These are phyloP conservation scores for Suillus variegatus DNA, from an alignment of 768 basidiomycete genomes.

Conservation along the genomic window DNA sequence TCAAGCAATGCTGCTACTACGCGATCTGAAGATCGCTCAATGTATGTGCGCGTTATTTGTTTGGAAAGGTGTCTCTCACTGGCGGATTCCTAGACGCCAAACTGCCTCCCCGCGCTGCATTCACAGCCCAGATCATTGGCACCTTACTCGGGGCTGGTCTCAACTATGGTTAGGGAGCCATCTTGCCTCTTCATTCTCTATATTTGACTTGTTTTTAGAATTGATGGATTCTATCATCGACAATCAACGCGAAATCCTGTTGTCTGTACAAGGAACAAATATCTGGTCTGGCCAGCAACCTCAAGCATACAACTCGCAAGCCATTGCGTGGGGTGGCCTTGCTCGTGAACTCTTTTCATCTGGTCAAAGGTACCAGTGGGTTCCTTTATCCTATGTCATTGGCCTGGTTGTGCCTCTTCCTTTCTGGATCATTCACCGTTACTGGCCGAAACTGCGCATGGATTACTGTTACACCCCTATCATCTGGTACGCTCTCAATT, in stretches of 20 bases:
- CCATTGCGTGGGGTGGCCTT: slow-evolving; percentile 42
- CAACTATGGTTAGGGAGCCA: slow-evolving; percentile 39
- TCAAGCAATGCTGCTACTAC: slow-evolving; percentile 52
- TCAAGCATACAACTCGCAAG: slow-evolving; percentile 33
- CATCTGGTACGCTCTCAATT: slow-evolving; percentile 20
- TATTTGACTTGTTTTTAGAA: slow-evolving; percentile 32
- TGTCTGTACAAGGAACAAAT: slow-evolving; percentile 54
- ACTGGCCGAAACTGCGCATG: slow-evolving; percentile 32
- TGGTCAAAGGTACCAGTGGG: slow-evolving; percentile 37
- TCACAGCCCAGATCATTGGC: slow-evolving; percentile 58
- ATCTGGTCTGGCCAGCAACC: slow-evolving; percentile 35
- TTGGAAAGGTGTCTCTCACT: slow-evolving; percentile 22
- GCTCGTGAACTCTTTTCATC: slow-evolving; percentile 34
- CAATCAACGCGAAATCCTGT: slow-evolving; percentile 48
- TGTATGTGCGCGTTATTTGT: slow-evolving; percentile 11
- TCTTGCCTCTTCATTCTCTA: background rate
- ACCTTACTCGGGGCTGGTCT: slow-evolving; percentile 53
- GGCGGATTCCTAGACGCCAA: slow-evolving; percentile 46
- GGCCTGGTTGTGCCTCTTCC: slow-evolving; percentile 39
- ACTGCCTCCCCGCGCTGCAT: slow-evolving; percentile 64
- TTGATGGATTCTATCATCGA: slow-evolving; percentile 62
- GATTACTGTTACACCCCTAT: slow-evolving; percentile 33
- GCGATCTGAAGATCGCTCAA: slow-evolving; percentile 52
- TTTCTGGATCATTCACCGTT: slow-evolving; percentile 40
- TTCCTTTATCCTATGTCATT: slow-evolving; percentile 37